phyloP scores from a whole-genome alignment of 176 grass and related monocot genomes.

The Cenchrus fungigraminus region DNA sequence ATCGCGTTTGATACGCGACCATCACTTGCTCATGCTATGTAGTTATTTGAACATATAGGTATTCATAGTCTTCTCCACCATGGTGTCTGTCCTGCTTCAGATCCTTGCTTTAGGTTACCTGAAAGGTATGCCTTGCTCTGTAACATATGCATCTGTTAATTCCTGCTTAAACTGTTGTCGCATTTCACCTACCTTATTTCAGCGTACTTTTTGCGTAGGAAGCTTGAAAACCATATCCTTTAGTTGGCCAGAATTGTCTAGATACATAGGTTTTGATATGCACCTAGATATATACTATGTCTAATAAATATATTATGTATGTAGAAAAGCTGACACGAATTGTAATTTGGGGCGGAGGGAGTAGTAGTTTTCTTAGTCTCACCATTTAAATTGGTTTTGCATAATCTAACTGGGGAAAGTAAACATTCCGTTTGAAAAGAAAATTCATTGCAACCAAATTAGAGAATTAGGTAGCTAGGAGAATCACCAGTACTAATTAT shows the following conservation, averaged over 20 bases:
- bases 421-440: neutral
- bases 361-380: neutral
- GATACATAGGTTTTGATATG: no score
- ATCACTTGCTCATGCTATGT: constrained; percentile 36
- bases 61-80: constrained; percentile 76
- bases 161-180: neutral
- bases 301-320: no score
- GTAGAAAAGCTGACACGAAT: no score
- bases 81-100: constrained; percentile 66
- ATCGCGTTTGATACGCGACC: neutral
- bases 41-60: constrained; percentile 56
- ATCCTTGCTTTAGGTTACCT: constrained; percentile 81
- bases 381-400: neutral
- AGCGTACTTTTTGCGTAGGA: constrained; percentile 10
- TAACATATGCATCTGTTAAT: neutral
- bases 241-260: neutral
- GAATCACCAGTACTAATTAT: neutral
- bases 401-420: neutral
- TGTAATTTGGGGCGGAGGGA: no score
- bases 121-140: constrained; percentile 53
- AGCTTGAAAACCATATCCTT: constrained; percentile 6
- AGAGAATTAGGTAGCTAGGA: neutral
- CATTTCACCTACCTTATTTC: neutral
- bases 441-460: neutral
- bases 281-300: no score